Evolutionary conservation across 345 rosid genomes (phyloP).

Genomic region (Aegle marmelos): DNA sequence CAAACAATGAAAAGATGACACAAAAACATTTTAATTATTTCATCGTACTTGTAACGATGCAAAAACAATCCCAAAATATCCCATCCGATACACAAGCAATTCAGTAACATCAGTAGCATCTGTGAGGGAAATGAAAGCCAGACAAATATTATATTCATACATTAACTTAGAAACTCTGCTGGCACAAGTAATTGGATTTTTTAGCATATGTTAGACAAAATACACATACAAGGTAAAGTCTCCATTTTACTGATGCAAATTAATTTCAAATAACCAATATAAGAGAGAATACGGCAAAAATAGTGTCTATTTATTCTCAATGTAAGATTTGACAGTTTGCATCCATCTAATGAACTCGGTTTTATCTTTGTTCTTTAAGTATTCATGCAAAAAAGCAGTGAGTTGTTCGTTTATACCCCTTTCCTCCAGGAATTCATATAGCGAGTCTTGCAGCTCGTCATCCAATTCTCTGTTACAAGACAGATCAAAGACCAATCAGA

Average conservation of each 20-base stretch:
- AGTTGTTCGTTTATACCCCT: conserved; percentile 66
- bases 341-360: conserved; percentile 72
- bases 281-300: background rate
- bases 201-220: conserved; percentile 2
- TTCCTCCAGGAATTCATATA: conserved; percentile 64
- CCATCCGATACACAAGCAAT: background rate
- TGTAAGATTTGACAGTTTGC: conserved; percentile 58
- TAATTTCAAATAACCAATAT: background rate
- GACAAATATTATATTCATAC: background rate
- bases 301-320: conserved; percentile 44
- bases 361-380: conserved; percentile 70
- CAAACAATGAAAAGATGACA: too few species aligned
- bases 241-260: background rate
- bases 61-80: background rate
- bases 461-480: conserved; percentile 71
- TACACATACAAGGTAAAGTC: conserved; percentile 2
- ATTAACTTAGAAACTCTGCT: background rate
- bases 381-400: conserved; percentile 74
- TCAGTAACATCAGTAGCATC: background rate
- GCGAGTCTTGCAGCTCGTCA: conserved; percentile 62
- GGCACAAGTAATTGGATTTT: background rate
- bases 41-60: background rate
- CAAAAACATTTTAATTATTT: background rate
- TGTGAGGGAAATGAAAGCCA: background rate
- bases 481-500: conserved; percentile 15